phyloP scores from a whole-genome alignment of 768 basidiomycete genomes.

The Amanita brunnescens region DNA sequence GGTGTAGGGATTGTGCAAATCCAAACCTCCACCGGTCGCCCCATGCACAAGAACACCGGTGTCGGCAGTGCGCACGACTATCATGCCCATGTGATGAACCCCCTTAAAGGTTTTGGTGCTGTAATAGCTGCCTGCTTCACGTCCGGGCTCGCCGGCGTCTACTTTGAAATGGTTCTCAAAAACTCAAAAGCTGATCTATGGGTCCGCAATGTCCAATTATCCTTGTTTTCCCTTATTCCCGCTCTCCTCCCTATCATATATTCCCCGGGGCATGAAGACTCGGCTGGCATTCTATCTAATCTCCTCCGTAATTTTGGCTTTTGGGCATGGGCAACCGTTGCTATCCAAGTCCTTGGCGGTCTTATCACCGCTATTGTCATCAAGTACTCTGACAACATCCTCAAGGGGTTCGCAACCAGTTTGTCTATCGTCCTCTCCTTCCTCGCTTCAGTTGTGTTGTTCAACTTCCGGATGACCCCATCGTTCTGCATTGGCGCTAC shows the following conservation, averaged over 20 bases:
- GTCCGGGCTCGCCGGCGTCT: slow-evolving; percentile 92
- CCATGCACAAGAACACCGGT: slow-evolving; percentile 23
- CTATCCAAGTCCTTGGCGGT: slow-evolving; percentile 86
- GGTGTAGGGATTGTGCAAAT: slow-evolving; percentile 96
- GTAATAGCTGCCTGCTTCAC: slow-evolving; percentile 90
- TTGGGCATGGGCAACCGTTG: slow-evolving; percentile 95
- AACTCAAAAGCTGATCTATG: slow-evolving; percentile 85
- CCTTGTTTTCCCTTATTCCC: slow-evolving; percentile 88
- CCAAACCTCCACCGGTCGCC: slow-evolving; percentile 45
- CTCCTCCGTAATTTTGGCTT: slow-evolving; percentile 82
- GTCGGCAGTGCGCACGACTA: slow-evolving; percentile 68
- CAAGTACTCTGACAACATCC: slow-evolving; percentile 92
- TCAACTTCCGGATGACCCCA: slow-evolving; percentile 82
- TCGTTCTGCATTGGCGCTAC: slow-evolving; percentile 81
- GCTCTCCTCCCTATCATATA: slow-evolving; percentile 78
- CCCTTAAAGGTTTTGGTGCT: slow-evolving; percentile 80
- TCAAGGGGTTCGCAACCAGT: slow-evolving; percentile 96
- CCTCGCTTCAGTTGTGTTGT: slow-evolving; percentile 85
- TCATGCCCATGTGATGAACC: slow-evolving; percentile 71
- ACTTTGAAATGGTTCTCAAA: slow-evolving; percentile 97
- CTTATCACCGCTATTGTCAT: slow-evolving; percentile 93
- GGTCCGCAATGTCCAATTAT: slow-evolving; percentile 95
- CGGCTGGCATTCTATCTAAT: slow-evolving; percentile 42
- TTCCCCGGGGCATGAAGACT: slow-evolving; percentile 28
- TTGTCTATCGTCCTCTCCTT: slow-evolving; percentile 93